Base-by-base conservation (phyloP, 2,329 filamentous ascomycete genomes). In the Clonostachys byssicola region DNA sequence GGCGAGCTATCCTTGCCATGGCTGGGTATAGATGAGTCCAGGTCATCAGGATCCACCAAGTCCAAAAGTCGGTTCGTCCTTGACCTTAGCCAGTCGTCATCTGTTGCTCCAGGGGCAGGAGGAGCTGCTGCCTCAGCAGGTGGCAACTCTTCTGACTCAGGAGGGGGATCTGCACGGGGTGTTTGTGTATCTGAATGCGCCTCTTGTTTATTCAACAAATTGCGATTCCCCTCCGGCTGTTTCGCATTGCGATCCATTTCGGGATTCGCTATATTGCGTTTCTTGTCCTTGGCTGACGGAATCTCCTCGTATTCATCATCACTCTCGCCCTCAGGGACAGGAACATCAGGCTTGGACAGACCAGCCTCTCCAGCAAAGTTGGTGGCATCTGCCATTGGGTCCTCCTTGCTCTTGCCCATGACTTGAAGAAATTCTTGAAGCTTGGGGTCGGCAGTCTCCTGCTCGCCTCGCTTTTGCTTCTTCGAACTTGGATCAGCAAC, bases 31-130 rank as follows among this genome's bases (percentile, higher is more conserved):
- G 23, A 30, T 30, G 23, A 10, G 23, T 30, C 23, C 18, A 69
- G 55, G 49, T 87, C 81, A 50, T 85, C 85, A 40, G 89, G 86
- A 57, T 95, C 89, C 46, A 92, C 75, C 30, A 97, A 73, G 63
- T 92, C 94, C 44, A 96, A 75, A 43, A 95, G 72, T 57, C 92
- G 81, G 67, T 86, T 96, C 13, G 92, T 97, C 56, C 88, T 83
- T 52, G 88, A 92, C 49, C 92, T 84, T 56, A 96, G 75, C 94
- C 94, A 99, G 66, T 97, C 92, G 51, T 86, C 83, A 67, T 96
- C 91, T 18, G 86, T 85, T 4, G 84, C 74, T 44, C 23, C 23
- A 10, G 23, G 23, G 23, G 10, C 23, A 30, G 72, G 71, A 55
- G 61, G 47, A 55, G 58, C 49, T 51, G 56, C 54, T 40, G 58